Percentiles rank a stretch among this genome's conserved stretches.
Conservation (phyloP, 306 rosid species). For the Aeschynomene evenia region DNA sequence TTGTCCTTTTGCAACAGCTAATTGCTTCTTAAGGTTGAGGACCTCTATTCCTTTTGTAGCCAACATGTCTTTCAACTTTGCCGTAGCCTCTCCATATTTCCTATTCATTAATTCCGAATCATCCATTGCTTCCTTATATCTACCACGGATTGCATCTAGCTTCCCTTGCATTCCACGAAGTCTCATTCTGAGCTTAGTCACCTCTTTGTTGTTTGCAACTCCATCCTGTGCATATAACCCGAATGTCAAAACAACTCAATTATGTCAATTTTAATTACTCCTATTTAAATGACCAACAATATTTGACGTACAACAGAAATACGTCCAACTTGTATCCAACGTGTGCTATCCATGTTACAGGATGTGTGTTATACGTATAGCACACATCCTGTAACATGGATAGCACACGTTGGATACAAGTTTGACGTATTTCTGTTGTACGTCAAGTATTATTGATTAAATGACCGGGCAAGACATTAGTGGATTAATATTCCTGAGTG, state of each 20-base stretch:
- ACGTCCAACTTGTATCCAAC: too few species aligned
- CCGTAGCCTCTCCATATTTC: conserved; percentile 55
- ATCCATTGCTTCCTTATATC: conserved; percentile 51
- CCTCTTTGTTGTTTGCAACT: conserved; percentile 41
- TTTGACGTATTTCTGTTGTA: too few species aligned
- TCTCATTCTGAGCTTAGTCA: conserved; percentile 60
- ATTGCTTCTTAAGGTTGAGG: conserved; percentile 62
- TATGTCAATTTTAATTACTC: neutral
- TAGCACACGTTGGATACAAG: too few species aligned
- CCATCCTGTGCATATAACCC: conserved; percentile 46
- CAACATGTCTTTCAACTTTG: conserved; percentile 55
- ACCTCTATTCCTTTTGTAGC: conserved; percentile 60
- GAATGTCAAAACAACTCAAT: neutral
- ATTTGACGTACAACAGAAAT: too few species aligned
- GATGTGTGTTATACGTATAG: too few species aligned
- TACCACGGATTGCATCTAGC: conserved; percentile 55
- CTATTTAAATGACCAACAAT: conserved; percentile 1
- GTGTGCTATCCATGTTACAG: too few species aligned
- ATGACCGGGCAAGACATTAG: neutral
- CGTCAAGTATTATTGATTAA: too few species aligned
- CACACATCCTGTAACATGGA: too few species aligned
- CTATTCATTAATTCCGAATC: conserved; percentile 51
- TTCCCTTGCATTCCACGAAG: conserved; percentile 69
- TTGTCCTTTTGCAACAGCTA: conserved; percentile 32
- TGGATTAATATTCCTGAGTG: neutral